Conservation (phyloP, 208 protist genomes). For the Acanthamoeba culbertsoni region DNA sequence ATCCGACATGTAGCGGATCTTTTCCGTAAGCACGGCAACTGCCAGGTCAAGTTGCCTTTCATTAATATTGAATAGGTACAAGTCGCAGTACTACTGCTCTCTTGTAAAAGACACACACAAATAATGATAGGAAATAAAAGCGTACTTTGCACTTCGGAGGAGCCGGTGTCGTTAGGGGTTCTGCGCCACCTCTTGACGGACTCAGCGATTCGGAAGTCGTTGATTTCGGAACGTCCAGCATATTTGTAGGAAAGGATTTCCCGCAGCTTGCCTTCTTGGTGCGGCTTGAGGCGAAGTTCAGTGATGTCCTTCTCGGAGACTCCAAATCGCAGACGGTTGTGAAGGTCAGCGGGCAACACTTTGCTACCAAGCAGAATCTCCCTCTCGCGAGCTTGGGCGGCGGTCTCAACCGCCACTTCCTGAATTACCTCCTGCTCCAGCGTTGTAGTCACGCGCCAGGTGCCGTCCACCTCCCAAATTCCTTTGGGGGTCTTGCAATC, state of each 20-base stretch:
- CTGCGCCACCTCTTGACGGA: neutral
- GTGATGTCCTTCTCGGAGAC: constrained; percentile 40
- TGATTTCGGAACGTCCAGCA: neutral
- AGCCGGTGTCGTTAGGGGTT: constrained; percentile 28
- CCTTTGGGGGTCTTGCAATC: constrained; percentile 29
- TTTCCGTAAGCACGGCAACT: constrained; percentile 35
- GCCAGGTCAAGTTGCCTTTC: neutral
- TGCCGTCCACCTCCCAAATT: neutral
- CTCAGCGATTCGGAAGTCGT: neutral
- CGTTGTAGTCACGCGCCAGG: neutral
- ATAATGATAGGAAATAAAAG: neutral
- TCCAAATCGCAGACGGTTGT: neutral
- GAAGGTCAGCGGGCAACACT: constrained; percentile 1
- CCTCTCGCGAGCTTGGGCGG: neutral
- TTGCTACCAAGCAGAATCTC: neutral
- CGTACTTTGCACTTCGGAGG: constrained; percentile 56
- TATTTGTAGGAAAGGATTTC: constrained; percentile 54
- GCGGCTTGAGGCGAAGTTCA: neutral
- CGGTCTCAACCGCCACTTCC: neutral
- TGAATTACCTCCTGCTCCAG: neutral
- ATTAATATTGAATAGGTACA: neutral
- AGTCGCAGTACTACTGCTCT: no score
- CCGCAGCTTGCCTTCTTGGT: neutral
- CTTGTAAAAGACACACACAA: neutral
- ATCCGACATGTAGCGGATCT: constrained; percentile 36